Evolutionary conservation across 192 early-diverging fungal genomes (phyloP), one percentile per base, ranked within the genome.

Genomic region (Chytriomyces sp.): DNA sequence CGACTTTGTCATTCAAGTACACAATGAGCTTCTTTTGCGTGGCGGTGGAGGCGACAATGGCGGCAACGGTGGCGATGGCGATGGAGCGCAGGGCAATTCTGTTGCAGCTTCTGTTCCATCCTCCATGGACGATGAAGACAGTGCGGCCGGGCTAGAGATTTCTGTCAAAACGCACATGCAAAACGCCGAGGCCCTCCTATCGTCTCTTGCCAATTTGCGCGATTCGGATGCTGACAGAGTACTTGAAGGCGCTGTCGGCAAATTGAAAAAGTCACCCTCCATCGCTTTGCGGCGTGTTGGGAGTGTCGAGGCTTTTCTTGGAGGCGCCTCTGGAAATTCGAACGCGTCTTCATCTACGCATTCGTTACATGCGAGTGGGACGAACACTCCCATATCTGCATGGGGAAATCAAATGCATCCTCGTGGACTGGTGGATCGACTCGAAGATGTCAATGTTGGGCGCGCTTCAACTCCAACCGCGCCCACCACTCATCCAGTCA

Each of bases 1-100:
- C 17, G 76, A 74, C 33, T 78, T 80, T 59, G 77, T 80, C 2
- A 56, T 64, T 30, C 22, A 67, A 52, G 58, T 71, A 3, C 57
- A 71, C 69, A 60, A 71, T 30, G 69, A 71, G 60, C 55, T 71
- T 2, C 57, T 71, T 7, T 10, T 59, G 32, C 69, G 14, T 4
- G 34, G 39, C 63, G 53, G 44, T 53, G 33, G 5, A n/a, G n/a
- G n/a, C n/a, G n/a, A n/a, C n/a, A n/a, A n/a, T n/a, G n/a, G n/a
- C n/a, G n/a, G n/a, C n/a, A n/a, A n/a, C n/a, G n/a, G n/a, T n/a
- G n/a, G 37, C 12, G 25, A n/a, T 12, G 5, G 5, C 40, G 0
- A 41, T 26, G 39, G 31, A 17, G 19, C 7, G 36, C 40, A n/a
- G 1, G 10, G 39, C 57, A 34, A 39, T 40, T 32, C 56, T 14